Conservation (phyloP, 2,329 filamentous ascomycete genomes). For the Exophiala spinifera region DNA sequence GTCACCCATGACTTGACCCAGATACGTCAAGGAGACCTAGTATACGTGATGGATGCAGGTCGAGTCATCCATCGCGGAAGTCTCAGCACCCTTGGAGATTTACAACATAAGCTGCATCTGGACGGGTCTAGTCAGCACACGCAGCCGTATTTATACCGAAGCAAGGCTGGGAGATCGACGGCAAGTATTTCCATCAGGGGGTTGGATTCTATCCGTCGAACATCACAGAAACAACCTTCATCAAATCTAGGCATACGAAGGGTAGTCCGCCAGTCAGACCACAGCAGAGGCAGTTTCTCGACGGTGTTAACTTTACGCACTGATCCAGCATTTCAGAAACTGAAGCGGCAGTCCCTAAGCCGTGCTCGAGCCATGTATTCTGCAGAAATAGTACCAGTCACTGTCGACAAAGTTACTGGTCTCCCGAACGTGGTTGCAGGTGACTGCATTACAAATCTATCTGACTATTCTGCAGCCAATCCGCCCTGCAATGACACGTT, state of each 20-base stretch:
- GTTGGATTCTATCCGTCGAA: too few relatives aligned
- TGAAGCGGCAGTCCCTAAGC: constrained; percentile 18
- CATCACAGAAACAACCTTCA: too few relatives aligned
- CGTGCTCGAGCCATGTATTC: constrained; percentile 18
- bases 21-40: constrained; percentile 68
- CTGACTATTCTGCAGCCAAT: too few relatives aligned
- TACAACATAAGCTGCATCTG: too few relatives aligned
- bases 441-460: too few relatives aligned
- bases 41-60: constrained; percentile 75
- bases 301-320: constrained; percentile 1
- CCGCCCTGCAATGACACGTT: too few relatives aligned
- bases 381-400: too few relatives aligned
- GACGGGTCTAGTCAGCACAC: too few relatives aligned
- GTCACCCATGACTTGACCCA: constrained; percentile 87
- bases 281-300: neutral
- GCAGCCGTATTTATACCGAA: neutral
- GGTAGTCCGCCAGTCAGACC: too few relatives aligned
- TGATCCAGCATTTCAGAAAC: constrained; percentile 7
- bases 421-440: too few relatives aligned
- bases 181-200: neutral
- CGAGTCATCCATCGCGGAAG: constrained; percentile 67
- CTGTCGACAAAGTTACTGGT: neutral
- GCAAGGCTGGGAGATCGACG: neutral
- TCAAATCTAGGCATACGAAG: too few relatives aligned
- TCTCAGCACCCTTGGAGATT: constrained; percentile 48